Conservation (phyloP, 257 asterid genomes). For the Nicotiana knightiana region DNA sequence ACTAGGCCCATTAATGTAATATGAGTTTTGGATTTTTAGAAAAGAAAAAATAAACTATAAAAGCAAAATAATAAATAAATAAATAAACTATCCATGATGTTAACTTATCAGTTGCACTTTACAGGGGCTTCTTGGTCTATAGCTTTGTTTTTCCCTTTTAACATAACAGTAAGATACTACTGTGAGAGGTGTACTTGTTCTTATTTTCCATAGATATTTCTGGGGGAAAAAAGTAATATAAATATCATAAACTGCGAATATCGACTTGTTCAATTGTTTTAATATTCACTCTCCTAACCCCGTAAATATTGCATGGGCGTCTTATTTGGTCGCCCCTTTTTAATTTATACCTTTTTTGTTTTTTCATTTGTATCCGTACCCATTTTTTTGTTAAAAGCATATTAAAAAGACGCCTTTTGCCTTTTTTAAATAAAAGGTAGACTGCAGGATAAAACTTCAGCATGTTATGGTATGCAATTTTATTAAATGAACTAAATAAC, state of each 20-base stretch:
- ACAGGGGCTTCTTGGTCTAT: not conserved
- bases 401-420: no score
- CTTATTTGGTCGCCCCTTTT: no score
- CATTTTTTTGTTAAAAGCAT: no score
- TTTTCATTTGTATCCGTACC: no score
- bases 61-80: not conserved
- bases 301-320: no score
- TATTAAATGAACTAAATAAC: no score
- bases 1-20: not conserved
- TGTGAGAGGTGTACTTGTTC: not conserved
- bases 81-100: not conserved
- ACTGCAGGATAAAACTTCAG: no score
- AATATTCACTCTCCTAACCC: no score
- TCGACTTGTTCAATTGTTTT: not conserved
- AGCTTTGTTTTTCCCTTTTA: not conserved
- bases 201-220: not conserved
- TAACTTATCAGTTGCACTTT: not conserved
- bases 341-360: no score
- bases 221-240: not conserved
- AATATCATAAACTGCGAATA: not conserved
- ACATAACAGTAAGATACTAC: not conserved
- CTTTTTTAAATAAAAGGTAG: no score
- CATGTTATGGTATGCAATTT: no score
- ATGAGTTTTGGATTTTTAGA: not conserved
- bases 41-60: not conserved